Conservation (phyloP, 805 yeast genomes). For the Tetrapisispora nanseiensis region DNA sequence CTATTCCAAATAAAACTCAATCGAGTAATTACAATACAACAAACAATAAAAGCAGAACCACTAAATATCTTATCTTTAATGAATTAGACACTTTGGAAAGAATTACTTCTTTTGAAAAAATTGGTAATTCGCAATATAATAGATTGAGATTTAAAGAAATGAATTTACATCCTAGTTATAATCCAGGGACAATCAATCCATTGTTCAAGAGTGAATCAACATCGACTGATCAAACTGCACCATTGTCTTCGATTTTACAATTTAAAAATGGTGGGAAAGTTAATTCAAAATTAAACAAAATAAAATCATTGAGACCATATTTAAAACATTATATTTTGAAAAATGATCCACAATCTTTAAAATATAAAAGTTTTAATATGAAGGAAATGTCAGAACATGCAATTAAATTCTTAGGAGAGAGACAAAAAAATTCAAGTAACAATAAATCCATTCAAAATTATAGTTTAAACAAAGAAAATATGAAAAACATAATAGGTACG, state of each 20-base stretch:
- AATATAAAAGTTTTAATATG: conserved; percentile 21
- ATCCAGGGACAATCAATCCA: conserved; percentile 27
- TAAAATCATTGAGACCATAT: conserved; percentile 36
- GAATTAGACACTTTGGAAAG: conserved; percentile 58
- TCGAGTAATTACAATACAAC: conserved; percentile 56
- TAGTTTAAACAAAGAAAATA: not conserved
- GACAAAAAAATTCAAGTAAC: conserved; percentile 9
- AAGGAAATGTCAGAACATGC: conserved; percentile 32
- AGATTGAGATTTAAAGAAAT: conserved; percentile 60
- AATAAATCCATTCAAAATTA: conserved; percentile 4
- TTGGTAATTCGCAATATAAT: conserved; percentile 46
- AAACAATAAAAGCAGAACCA: conserved; percentile 51
- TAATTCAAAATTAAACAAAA: conserved; percentile 8
- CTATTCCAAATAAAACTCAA: conserved; percentile 54
- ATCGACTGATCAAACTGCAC: conserved; percentile 10
- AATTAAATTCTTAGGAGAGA: conserved; percentile 31
- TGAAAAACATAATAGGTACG: conserved; percentile 44
- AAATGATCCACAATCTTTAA: conserved; percentile 37
- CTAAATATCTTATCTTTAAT: conserved; percentile 51
- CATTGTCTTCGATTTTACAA: conserved; percentile 15
- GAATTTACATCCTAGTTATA: conserved; percentile 35
- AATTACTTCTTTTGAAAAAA: conserved; percentile 62
- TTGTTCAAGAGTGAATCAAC: conserved; percentile 18
- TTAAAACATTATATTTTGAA: conserved; percentile 47
- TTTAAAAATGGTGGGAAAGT: conserved; percentile 5